Evolutionary conservation across 805 yeast species (phyloP), one percentile per base, ranked within the genome.

Genomic region (Hanseniaspora meyeri): DNA sequence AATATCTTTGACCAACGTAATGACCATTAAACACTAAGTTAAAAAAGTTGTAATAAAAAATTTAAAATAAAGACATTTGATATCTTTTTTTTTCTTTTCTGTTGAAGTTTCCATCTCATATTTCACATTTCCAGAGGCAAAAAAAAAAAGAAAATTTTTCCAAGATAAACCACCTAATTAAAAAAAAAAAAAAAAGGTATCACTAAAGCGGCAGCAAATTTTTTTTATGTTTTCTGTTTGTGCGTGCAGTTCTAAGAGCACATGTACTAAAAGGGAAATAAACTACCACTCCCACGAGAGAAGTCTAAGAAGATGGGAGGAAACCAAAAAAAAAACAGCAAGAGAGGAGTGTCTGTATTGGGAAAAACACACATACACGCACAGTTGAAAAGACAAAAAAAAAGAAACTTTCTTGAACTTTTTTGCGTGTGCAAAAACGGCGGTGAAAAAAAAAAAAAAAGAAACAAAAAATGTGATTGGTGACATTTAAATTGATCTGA

Each of bases 281-380:
- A 29, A 27, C 20, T 32, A 19, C 29, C 32, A 36, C 38, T 20
- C 36, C 38, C 47, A 38, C 9, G 29, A 24, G 5, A 24, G 27
- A 24, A 24, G 27, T 24, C 27, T 24, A n/a, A n/a, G n/a, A n/a
- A n/a, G n/a, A n/a, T n/a, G n/a, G n/a, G n/a, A n/a, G n/a, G n/a
- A n/a, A n/a, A n/a, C 16, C 10, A 42, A 34, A 34, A 56, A 52
- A 45, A 59, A 59, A 59, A 54, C 52, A 55, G 54, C 57, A 50
- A 53, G 20, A 34, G 37, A 48, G 20, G 4, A 5, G 27, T 24
- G 27, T 24, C 27, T 24, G 27, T 24, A 24, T 24, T 24, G 5
- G 27, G 27, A 24, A 24, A 24, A 24, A 24, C 27, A 24, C 27
- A 24, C 27, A n/a, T n/a, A 3, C 27, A 24, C 27, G 5, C 27